phyloP scores from a whole-genome alignment of 164 flowering plant genomes.

The Stephania yunnanensis region DNA sequence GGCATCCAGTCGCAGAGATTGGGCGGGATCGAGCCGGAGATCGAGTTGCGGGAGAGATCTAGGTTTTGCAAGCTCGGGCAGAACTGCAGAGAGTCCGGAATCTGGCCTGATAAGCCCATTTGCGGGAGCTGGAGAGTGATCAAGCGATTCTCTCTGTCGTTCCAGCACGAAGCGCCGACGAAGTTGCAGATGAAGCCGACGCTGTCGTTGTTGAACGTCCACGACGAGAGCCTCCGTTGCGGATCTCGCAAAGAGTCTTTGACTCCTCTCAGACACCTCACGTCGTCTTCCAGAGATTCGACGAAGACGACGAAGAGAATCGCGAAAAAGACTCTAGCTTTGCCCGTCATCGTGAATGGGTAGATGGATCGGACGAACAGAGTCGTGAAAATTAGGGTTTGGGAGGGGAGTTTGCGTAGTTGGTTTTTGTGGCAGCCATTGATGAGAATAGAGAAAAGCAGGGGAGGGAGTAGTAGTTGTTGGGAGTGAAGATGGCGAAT shows the following conservation, averaged over 20 bases:
- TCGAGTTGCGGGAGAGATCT: conserved; percentile 24
- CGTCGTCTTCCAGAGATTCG: conserved; percentile 20
- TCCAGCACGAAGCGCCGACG: conserved; percentile 31
- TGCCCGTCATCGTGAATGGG: neutral
- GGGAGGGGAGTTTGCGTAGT: neutral
- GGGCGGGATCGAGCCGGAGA: conserved; percentile 26
- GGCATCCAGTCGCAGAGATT: conserved; percentile 28
- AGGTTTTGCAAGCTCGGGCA: conserved; percentile 21
- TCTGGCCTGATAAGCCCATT: conserved; percentile 11
- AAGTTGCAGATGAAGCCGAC: conserved; percentile 29
- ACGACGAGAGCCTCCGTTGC: conserved; percentile 13
- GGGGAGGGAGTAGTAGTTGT: neutral
- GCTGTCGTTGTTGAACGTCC: conserved; percentile 23
- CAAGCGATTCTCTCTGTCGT: conserved; percentile 26
- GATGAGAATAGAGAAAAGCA: neutral
- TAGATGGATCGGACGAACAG: neutral
- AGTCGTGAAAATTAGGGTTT: too few relatives aligned
- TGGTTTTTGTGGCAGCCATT: neutral
- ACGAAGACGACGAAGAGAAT: neutral
- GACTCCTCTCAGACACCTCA: conserved; percentile 23
- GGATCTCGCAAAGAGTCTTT: conserved; percentile 17
- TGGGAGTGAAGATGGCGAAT: neutral
- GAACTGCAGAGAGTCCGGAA: conserved; percentile 23
- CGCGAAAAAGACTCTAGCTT: neutral
- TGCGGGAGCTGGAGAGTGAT: conserved; percentile 18